A percentile compares a stretch with the other conserved stretches of the same genome.
phyloP scores from a whole-genome alignment of 768 basidiomycete species.

The Mycena leptocephala region DNA sequence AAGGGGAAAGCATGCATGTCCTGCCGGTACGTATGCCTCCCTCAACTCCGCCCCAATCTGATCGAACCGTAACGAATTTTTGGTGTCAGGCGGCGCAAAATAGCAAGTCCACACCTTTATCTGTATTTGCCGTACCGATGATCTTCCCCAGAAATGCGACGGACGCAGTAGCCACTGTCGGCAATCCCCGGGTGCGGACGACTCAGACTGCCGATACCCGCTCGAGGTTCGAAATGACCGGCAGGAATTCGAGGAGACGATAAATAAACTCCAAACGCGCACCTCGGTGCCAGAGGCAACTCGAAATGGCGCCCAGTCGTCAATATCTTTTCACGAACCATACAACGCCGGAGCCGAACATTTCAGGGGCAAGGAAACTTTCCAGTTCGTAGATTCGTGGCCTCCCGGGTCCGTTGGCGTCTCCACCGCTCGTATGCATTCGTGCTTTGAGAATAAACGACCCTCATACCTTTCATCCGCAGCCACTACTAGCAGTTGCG shows the following conservation, averaged over 20 bases:
- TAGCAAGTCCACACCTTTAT: neutral
- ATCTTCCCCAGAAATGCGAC: neutral
- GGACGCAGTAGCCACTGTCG: neutral
- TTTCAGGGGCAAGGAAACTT: neutral
- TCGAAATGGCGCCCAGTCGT: neutral
- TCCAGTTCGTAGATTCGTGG: neutral
- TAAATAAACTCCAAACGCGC: neutral
- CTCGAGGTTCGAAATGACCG: neutral
- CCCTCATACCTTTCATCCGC: too few species aligned
- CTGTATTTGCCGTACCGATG: neutral
- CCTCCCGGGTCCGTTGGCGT: too few species aligned
- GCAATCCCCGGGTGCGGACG: neutral
- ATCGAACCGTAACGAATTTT: neutral
- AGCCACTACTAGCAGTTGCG: too few species aligned
- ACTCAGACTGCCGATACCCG: neutral
- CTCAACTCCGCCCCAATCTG: neutral
- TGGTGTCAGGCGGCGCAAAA: neutral
- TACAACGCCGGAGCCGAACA: neutral
- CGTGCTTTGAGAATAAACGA: neutral
- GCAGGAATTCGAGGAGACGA: neutral
- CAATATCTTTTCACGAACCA: neutral
- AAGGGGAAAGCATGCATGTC: neutral
- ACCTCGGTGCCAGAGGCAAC: neutral
- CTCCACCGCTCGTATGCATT: neutral
- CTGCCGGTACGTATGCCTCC: neutral